A percentile compares a stretch with the other conserved stretches of the same genome.
Evolutionary conservation across 352 stramenopile genomes (phyloP).

Genomic region (Globisporangium canariense): DNA sequence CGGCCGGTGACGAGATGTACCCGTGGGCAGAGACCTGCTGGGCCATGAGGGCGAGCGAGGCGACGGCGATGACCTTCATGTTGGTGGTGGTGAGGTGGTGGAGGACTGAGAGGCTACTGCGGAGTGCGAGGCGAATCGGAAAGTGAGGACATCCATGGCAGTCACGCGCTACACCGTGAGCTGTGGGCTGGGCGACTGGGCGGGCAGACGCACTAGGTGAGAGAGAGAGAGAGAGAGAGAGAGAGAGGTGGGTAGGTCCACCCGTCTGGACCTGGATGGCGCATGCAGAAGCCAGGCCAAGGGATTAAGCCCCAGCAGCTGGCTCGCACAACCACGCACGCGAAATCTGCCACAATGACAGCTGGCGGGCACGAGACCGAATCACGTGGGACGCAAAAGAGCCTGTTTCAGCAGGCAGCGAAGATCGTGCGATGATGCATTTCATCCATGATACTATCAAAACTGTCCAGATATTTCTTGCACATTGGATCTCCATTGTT

Average conservation of each 20-base stretch:
- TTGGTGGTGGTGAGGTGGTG: neutral
- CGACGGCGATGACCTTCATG: constrained; percentile 23
- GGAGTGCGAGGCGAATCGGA: constrained; percentile 1
- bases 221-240: neutral
- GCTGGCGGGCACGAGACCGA: neutral
- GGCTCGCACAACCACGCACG: neutral
- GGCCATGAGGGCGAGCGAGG: constrained; percentile 20
- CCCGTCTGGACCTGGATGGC: neutral
- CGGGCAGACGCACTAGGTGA: too few relatives aligned
- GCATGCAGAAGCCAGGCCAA: neutral
- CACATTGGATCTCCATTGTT: too few relatives aligned
- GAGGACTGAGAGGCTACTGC: neutral
- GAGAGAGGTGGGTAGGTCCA: neutral
- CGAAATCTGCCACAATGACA: neutral
- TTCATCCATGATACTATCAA: too few relatives aligned
- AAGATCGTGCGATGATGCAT: too few relatives aligned
- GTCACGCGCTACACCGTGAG: too few relatives aligned
- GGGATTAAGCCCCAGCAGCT: constrained; percentile 1
- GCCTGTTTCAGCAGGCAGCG: too few relatives aligned
- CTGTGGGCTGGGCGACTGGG: too few relatives aligned
- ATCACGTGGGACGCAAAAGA: neutral
- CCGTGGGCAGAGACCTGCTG: constrained; percentile 30
- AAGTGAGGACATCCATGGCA: constrained; percentile 1
- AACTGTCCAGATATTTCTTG: too few relatives aligned
- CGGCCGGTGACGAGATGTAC: constrained; percentile 31